Evolutionary conservation across 2,329 filamentous ascomycete species (phyloP), one percentile per base, ranked within the genome.

Genomic region (Aspergillus awamori): DNA sequence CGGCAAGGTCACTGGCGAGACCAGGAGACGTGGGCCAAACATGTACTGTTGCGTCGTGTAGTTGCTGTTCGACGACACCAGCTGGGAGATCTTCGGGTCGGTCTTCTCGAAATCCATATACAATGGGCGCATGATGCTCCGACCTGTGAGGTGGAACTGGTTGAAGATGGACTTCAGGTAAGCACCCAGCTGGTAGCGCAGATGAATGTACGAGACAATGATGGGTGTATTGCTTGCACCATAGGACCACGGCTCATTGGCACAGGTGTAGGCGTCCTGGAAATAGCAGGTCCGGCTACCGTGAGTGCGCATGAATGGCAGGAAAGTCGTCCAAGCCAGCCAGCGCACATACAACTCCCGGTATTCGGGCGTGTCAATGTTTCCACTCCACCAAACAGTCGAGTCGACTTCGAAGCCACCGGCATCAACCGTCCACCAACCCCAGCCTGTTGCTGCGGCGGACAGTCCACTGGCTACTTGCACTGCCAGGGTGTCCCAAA

Each of bases 371-470:
- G 86, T 81, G 1, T 77, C 70, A 0, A 86, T 83, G 61, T 86
- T 79, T 0, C 86, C 86, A 17, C 86, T 72, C 76, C 76, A 78
- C 8, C 61, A 57, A 0, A 77, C 70, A 0, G 73, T 73, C 2
- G 73, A 70, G 57, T 78, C 74, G 0, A 63, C 85, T 65, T 89
- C 86, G 67, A 89, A 89, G 0, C 87, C 87, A 1, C 87, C 87
- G 41, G 89, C 88, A 63, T 89, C 87, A 0, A 86, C 87, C 0
- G 87, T 89, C 84, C 85, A 89, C 86, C 86, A 88, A 0, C 85
- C 81, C 26, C 88, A 77, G 1, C 87, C 87, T 0, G 85, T 80
- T 3, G 89, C 74, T 0, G 85, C 87, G 78, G 87, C 87, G 65
- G 86, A 86, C 5, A 89, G 74, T 0, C 86, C 86, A 0, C 86